phyloP scores from a whole-genome alignment of 768 basidiomycete species.

The Leccinum arenicola region DNA sequence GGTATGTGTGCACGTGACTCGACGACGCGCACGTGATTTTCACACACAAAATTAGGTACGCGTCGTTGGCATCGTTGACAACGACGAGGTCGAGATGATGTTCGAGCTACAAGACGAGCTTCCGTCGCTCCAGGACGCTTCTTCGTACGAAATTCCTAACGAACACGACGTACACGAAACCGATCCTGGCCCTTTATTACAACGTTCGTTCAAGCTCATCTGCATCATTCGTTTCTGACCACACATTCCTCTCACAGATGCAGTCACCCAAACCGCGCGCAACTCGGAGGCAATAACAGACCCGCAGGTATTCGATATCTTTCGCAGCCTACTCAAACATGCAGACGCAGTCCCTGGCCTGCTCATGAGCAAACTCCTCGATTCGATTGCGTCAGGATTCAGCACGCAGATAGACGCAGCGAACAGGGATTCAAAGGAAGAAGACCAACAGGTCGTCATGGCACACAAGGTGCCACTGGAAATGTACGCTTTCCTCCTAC shows the following conservation, averaged over 20 bases:
- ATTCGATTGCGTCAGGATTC: slow-evolving; percentile 79
- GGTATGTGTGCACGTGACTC: slow-evolving; percentile 9
- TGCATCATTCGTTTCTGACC: slow-evolving; percentile 7
- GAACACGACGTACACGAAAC: slow-evolving; percentile 63
- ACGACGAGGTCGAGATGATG: slow-evolving; percentile 30
- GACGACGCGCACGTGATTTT: slow-evolving; percentile 28
- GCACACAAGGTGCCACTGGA: slow-evolving; percentile 77
- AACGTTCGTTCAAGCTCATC: slow-evolving; percentile 41
- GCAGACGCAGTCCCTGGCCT: slow-evolving; percentile 58
- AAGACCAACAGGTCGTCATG: slow-evolving; percentile 57
- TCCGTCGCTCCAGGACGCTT: slow-evolving; percentile 56
- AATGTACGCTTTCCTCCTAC: slow-evolving; percentile 88
- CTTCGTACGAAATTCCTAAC: slow-evolving; percentile 62
- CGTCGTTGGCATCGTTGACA: slow-evolving; percentile 6
- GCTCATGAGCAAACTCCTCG: slow-evolving; percentile 82
- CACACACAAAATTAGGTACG: slow-evolving; percentile 5
- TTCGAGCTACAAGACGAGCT: slow-evolving; percentile 84
- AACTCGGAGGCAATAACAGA: slow-evolving; percentile 71
- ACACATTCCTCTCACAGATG: slow-evolving; percentile 42
- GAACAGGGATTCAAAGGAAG: slow-evolving; percentile 63
- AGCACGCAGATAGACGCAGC: slow-evolving; percentile 71
- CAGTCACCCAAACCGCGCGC: slow-evolving; percentile 77
- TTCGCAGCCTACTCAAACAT: slow-evolving; percentile 78
- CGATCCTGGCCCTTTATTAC: slow-evolving; percentile 53
- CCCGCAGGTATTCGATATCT: slow-evolving; percentile 72